phyloP scores from a whole-genome alignment of 306 rosid species.

The Quercus aquifolioides region DNA sequence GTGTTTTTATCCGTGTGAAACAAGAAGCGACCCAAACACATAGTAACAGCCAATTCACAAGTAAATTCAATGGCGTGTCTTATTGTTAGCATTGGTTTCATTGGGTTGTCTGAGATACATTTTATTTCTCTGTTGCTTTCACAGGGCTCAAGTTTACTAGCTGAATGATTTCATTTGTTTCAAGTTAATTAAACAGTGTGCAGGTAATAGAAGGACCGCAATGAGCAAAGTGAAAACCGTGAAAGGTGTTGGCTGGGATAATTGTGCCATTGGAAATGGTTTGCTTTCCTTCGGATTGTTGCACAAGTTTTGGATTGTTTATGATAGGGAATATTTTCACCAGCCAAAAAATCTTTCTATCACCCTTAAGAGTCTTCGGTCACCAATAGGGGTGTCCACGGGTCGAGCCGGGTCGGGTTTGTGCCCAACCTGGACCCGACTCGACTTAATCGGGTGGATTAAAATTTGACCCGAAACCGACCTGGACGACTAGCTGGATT shows the following conservation, averaged over 20 bases:
- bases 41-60: slow-evolving; percentile 77
- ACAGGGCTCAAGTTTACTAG: background rate
- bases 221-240: slow-evolving; percentile 81
- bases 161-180: slow-evolving; percentile 13
- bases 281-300: slow-evolving; percentile 13
- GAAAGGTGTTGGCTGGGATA: slow-evolving; percentile 91
- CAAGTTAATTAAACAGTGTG: slow-evolving; percentile 48
- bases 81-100: background rate
- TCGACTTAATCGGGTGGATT: too few species aligned
- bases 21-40: slow-evolving; percentile 84
- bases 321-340: background rate
- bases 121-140: background rate
- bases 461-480: too few species aligned
- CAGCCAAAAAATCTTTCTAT: too few species aligned
- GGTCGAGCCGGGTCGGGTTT: too few species aligned
- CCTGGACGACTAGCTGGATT: too few species aligned
- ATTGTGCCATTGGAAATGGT: slow-evolving; percentile 95
- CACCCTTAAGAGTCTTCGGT: too few species aligned
- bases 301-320: background rate
- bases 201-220: slow-evolving; percentile 92
- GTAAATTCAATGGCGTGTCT: slow-evolving; percentile 25
- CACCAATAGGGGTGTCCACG: too few species aligned
- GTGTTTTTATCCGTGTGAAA: slow-evolving; percentile 12
- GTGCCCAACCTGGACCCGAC: too few species aligned
- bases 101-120: background rate